phyloP scores from a whole-genome alignment of 2,329 filamentous ascomycete species.

The Aspergillus melleus region DNA sequence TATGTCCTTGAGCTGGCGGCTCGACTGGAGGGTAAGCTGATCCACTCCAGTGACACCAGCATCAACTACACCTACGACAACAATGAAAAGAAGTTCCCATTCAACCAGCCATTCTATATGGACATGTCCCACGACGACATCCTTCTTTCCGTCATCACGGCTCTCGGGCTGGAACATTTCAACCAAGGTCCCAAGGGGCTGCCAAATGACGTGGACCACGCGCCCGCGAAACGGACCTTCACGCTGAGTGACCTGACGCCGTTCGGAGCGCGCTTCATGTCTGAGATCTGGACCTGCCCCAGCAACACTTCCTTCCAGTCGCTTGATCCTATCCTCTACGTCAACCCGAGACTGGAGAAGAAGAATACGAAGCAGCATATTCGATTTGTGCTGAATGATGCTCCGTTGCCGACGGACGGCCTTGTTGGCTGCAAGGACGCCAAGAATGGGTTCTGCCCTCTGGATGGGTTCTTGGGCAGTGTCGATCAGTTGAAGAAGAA shows the following conservation, averaged over 20 bases:
- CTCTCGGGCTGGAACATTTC: constrained; percentile 58
- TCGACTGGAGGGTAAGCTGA: constrained; percentile 49
- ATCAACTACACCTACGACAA: constrained; percentile 53
- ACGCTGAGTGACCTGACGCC: constrained; percentile 54
- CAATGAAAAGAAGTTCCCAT: constrained; percentile 49
- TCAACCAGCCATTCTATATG: constrained; percentile 51
- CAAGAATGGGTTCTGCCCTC: constrained; percentile 30
- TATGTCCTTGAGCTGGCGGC: constrained; percentile 55
- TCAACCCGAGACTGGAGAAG: constrained; percentile 24
- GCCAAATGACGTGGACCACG: constrained; percentile 31
- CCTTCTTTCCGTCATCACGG: constrained; percentile 51
- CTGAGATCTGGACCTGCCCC: constrained; percentile 57
- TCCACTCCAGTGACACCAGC: constrained; percentile 50
- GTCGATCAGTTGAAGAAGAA: constrained; percentile 25
- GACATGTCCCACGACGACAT: constrained; percentile 58
- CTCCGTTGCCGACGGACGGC: constrained; percentile 29
- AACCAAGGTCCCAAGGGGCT: constrained; percentile 29
- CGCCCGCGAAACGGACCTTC: constrained; percentile 53
- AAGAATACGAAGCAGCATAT: constrained; percentile 25
- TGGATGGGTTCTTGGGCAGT: constrained; percentile 26
- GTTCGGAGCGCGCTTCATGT: constrained; percentile 56
- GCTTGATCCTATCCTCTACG: constrained; percentile 41
- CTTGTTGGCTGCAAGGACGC: constrained; percentile 25
- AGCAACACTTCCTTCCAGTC: constrained; percentile 24
- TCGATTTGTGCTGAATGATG: constrained; percentile 31